Evolutionary conservation across 2,329 filamentous ascomycete genomes (phyloP).

Genomic region (Colletotrichum spaethianum): DNA sequence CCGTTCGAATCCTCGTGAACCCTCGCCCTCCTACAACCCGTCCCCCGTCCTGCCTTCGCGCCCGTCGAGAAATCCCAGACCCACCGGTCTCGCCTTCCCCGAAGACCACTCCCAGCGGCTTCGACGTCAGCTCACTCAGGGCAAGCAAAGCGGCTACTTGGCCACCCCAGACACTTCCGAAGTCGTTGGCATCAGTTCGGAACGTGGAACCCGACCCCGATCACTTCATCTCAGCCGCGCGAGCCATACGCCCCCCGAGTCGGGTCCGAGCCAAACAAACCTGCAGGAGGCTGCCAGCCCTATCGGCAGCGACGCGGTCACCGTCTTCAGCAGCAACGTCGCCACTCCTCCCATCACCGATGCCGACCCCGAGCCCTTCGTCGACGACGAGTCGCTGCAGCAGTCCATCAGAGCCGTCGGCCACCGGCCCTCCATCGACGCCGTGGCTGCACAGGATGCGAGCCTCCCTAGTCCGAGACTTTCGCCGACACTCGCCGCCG

Average conservation of each 20-base stretch:
- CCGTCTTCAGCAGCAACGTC: conserved; percentile 73
- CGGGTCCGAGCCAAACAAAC: conserved; percentile 54
- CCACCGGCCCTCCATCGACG: conserved; percentile 72
- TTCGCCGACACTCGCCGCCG: conserved; percentile 89
- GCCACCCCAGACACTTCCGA: conserved; percentile 74
- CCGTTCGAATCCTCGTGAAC: conserved; percentile 50
- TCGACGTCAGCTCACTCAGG: conserved; percentile 53
- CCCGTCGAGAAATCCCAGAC: conserved; percentile 25
- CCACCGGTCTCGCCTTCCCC: conserved; percentile 43
- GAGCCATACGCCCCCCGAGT: conserved; percentile 62
- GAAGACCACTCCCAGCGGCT: conserved; percentile 55
- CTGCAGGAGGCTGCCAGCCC: conserved; percentile 58
- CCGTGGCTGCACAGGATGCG: conserved; percentile 84
- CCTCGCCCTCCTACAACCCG: conserved; percentile 51
- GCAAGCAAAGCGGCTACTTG: conserved; percentile 54
- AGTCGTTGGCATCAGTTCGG: conserved; percentile 46
- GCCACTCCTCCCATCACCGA: conserved; percentile 84
- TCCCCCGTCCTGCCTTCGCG: conserved; percentile 47
- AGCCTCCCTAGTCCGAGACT: conserved; percentile 95
- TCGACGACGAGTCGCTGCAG: conserved; percentile 66
- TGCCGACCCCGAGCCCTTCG: conserved; percentile 75
- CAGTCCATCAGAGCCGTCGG: conserved; percentile 62
- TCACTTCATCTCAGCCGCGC: conserved; percentile 57
- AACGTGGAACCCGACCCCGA: conserved; percentile 57
- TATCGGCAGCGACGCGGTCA: conserved; percentile 68